These are phyloP conservation scores for Ceratocystis lukuohia DNA, from an alignment of 2,329 filamentous ascomycete species.

Conservation along the genomic window DNA sequence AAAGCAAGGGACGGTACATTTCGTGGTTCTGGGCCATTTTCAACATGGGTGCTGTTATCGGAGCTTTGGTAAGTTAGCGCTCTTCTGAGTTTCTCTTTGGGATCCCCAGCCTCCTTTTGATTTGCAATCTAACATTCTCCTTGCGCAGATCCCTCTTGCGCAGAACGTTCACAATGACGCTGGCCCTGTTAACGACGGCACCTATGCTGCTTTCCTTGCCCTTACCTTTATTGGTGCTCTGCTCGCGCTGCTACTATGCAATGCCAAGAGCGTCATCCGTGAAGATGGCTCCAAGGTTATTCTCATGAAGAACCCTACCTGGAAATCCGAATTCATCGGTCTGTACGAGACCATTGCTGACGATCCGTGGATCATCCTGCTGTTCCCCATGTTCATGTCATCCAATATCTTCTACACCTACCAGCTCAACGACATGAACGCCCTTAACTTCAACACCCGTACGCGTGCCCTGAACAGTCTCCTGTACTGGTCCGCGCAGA, in stretches of 20 bases:
- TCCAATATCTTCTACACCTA: slow-evolving; percentile 45
- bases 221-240: slow-evolving; percentile 61
- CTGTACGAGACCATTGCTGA: slow-evolving; percentile 57
- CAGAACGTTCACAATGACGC: slow-evolving; percentile 50
- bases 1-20: slow-evolving; percentile 76
- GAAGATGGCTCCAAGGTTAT: slow-evolving; percentile 68
- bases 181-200: slow-evolving; percentile 53
- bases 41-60: slow-evolving; percentile 81
- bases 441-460: slow-evolving; percentile 40
- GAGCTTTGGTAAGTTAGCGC: slow-evolving; percentile 40
- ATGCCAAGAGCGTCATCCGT: slow-evolving; percentile 60
- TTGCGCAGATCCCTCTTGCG: slow-evolving; percentile 48
- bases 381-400: slow-evolving; percentile 48
- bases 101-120: neutral
- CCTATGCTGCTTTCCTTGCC: slow-evolving; percentile 81
- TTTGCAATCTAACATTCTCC: slow-evolving; percentile 10
- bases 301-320: slow-evolving; percentile 80
- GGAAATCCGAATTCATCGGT: slow-evolving; percentile 64
- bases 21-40: slow-evolving; percentile 92
- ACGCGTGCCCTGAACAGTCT: slow-evolving; percentile 56
- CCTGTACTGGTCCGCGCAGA: slow-evolving; percentile 70
- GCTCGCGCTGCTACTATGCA: slow-evolving; percentile 55
- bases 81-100: neutral
- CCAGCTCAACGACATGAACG: slow-evolving; percentile 43
- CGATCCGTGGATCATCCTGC: slow-evolving; percentile 58